These are phyloP conservation scores for Hsuehochloa calcarea DNA, from an alignment of 176 grass and related monocot species.

Conservation along the genomic window DNA sequence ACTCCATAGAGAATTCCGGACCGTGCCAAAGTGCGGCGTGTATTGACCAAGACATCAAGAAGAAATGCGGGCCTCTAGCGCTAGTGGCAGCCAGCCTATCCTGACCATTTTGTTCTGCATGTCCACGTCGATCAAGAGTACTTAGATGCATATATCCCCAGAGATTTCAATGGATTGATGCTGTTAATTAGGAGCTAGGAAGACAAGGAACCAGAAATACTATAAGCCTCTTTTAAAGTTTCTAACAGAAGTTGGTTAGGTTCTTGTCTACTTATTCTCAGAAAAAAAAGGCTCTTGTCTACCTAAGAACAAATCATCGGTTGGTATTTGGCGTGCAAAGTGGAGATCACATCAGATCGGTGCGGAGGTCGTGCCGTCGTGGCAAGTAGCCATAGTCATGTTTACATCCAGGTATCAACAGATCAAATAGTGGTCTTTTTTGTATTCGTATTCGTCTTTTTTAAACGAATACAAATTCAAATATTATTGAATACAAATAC, in stretches of 20 bases:
- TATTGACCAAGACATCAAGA: not conserved
- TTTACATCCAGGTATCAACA: too few relatives aligned
- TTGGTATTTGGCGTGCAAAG: slow-evolving; percentile 13
- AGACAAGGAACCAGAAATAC: not conserved
- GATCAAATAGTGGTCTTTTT: too few relatives aligned
- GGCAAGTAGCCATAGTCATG: not conserved
- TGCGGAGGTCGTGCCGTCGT: not conserved
- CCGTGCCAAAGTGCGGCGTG: not conserved
- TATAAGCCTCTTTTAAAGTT: not conserved
- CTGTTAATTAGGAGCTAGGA: not conserved
- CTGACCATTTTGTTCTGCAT: not conserved
- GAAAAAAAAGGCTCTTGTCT: not conserved
- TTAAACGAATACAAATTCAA: too few relatives aligned
- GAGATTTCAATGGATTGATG: not conserved
- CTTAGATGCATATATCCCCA: not conserved
- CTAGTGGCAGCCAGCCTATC: not conserved
- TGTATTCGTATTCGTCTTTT: too few relatives aligned
- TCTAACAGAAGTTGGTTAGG: not conserved
- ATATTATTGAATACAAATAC: too few relatives aligned
- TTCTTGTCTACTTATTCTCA: not conserved
- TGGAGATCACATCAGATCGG: slow-evolving; percentile 10
- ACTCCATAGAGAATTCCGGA: not conserved
- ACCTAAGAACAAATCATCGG: not conserved
- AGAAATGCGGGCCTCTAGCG: not conserved
- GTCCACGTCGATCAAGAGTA: not conserved